Evolutionary conservation across 768 basidiomycete genomes (phyloP), one percentile per base, ranked within the genome.

Genomic region (Rhizopogon roseolus): DNA sequence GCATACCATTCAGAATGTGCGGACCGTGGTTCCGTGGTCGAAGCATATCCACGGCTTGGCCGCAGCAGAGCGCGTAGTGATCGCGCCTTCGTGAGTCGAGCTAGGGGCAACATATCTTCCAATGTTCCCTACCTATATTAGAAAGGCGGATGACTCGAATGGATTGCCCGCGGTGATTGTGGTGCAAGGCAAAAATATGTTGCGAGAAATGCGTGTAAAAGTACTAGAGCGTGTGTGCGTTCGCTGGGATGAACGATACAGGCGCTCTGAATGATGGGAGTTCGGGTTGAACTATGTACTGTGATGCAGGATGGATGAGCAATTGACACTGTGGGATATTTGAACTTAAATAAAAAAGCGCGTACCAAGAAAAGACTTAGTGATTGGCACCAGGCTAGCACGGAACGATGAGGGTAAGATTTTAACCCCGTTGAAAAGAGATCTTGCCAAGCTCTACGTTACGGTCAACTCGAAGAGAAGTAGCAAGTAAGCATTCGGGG

Each of bases 1-100:
- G 81, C 73, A 67, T 93, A 93, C 77, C 86, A 84, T 59, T 76
- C 72, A 6, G 79, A 79, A 66, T 91, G 86, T 10, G 75, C 70
- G 29, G 79, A 82, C 53, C 66, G 73, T 5, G 60, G 60, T 10
- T 22, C 46, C 34, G 46, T 10, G 14, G 32, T 48, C 22, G 46
- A 48, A 8, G 46, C 36, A 17, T 48, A 36, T 22, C 46, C 17
- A 48, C 46, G 34, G 7, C 14, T 25, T 22, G 19, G 34, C 46
- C 14, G 14, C 16, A 22, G 45, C 13, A 19, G 13, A 34, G 19
- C 45, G 13, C 13, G 45, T 5, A 46, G 14, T 22, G 46, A 48
- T 25, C 22, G 46, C 34, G 29, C 19, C 16, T 34, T 34, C 22
- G 10, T 34, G 34, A 48, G 19, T 8, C 46, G 46, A 14, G 32